These are phyloP conservation scores for Saccharomyces hybrid DNA, from an alignment of 1,139 yeast genomes.

Conservation along the genomic window DNA sequence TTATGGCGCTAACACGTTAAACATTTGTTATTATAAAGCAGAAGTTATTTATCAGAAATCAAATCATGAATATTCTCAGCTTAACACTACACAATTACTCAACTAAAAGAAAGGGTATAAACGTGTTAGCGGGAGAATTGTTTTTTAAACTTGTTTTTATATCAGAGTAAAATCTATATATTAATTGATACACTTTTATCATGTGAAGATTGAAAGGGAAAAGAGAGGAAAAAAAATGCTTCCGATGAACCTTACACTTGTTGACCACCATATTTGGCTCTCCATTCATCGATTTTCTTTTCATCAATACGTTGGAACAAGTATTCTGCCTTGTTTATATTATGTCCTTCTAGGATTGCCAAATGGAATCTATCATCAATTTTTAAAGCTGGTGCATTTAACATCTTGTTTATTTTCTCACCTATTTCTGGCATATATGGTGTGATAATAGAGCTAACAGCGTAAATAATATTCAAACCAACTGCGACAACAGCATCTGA, in stretches of 20 bases:
- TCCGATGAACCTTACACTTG: constrained; percentile 29
- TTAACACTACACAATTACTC: neutral
- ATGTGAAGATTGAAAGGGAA: neutral
- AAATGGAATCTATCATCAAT: constrained; percentile 72
- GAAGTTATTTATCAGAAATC: neutral
- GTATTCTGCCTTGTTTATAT: constrained; percentile 86
- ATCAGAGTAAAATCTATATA: neutral
- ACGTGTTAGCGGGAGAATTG: neutral
- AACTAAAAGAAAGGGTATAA: neutral
- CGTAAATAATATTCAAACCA: constrained; percentile 80
- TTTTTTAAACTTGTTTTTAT: neutral
- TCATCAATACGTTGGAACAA: constrained; percentile 89
- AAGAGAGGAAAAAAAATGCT: neutral
- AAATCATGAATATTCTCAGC: neutral
- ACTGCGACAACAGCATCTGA: constrained; percentile 91
- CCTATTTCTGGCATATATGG: constrained; percentile 92
- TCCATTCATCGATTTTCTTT: constrained; percentile 81
- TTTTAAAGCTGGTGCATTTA: constrained; percentile 72
- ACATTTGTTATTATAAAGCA: neutral
- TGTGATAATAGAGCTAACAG: constrained; percentile 67
- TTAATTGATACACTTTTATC: neutral
- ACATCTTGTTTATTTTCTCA: constrained; percentile 59
- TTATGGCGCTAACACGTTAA: neutral
- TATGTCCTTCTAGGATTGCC: constrained; percentile 70
- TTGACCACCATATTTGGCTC: constrained; percentile 73